Percentiles rank a stretch among this genome's conserved stretches.
These are phyloP conservation scores for Arthrobotrys entomopaga DNA, from an alignment of 2,329 filamentous ascomycete species.

Conservation along the genomic window DNA sequence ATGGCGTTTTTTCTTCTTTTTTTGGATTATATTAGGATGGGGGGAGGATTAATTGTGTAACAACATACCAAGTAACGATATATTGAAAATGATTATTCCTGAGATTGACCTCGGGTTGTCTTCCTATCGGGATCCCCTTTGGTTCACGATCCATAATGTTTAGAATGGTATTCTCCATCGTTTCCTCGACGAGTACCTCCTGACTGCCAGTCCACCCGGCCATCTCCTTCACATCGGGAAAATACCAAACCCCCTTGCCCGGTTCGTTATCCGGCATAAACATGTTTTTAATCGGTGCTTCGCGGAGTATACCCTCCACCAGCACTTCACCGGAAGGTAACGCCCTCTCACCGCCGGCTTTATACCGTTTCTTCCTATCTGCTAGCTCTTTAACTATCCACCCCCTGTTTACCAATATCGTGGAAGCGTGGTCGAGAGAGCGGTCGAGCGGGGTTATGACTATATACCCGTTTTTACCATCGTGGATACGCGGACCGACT, in stretches of 20 bases:
- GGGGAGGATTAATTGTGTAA: conserved; percentile 26
- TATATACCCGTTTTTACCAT: conserved; percentile 89
- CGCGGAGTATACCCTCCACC: conserved; percentile 83
- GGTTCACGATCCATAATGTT: conserved; percentile 72
- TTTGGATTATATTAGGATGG: too few relatives aligned
- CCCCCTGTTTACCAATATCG: conserved; percentile 86
- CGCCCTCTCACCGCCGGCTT: conserved; percentile 65
- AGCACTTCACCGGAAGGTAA: conserved; percentile 77
- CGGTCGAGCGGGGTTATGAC: conserved; percentile 92
- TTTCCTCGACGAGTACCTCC: conserved; percentile 93
- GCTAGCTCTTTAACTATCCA: conserved; percentile 86
- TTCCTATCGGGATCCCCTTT: conserved; percentile 87
- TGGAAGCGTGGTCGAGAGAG: conserved; percentile 34
- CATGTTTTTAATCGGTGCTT: conserved; percentile 97
- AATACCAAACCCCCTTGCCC: conserved; percentile 87
- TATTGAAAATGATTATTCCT: conserved; percentile 98
- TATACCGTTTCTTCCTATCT: conserved; percentile 69
- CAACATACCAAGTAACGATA: conserved; percentile 92
- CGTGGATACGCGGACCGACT: conserved; percentile 85
- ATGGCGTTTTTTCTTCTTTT: conserved; percentile 31
- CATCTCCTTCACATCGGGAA: conserved; percentile 94
- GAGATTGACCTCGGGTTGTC: conserved; percentile 87
- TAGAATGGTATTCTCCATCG: conserved; percentile 61
- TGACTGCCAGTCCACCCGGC: conserved; percentile 82
- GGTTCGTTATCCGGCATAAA: conserved; percentile 93